Percentiles rank a stretch among this genome's conserved stretches.
Conservation (phyloP, 805 yeast species). For the Saturnispora bothae region DNA sequence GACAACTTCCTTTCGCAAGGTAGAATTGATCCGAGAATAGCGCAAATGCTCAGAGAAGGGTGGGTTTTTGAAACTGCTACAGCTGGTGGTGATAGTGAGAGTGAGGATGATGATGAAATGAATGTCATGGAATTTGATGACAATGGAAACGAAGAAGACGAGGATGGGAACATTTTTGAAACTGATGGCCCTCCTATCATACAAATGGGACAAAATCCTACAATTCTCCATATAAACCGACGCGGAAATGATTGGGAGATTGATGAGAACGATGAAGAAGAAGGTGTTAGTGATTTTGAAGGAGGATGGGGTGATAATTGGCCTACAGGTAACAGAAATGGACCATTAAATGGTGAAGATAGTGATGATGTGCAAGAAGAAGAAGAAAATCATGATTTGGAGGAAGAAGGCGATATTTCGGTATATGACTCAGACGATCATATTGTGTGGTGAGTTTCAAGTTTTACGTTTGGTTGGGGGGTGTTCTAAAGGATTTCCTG, state of each 20-base stretch:
- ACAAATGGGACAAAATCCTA: too few species aligned
- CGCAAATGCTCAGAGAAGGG: constrained; percentile 7
- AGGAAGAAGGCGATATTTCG: neutral
- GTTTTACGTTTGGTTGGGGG: neutral
- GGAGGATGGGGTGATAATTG: neutral
- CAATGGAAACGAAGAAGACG: constrained; percentile 13
- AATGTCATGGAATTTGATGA: constrained; percentile 3
- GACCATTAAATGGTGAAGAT: neutral
- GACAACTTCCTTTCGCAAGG: constrained; percentile 2
- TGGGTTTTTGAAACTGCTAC: constrained; percentile 13
- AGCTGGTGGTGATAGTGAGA: constrained; percentile 9
- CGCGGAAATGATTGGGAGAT: neutral
- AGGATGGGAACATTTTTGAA: constrained; percentile 9
- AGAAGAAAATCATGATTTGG: neutral
- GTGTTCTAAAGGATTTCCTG: too few species aligned
- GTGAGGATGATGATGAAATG: constrained; percentile 12
- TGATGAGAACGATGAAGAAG: neutral
- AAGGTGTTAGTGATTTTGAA: too few species aligned
- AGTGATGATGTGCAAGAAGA: neutral
- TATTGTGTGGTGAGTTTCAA: constrained; percentile 1
- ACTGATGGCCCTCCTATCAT: too few species aligned
- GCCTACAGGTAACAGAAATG: neutral
- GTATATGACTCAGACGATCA: too few species aligned
- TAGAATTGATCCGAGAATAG: constrained; percentile 6
- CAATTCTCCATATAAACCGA: too few species aligned